These are phyloP conservation scores for Hypoxylon sp. DNA, from an alignment of 2,329 filamentous ascomycete genomes.

Conservation along the genomic window DNA sequence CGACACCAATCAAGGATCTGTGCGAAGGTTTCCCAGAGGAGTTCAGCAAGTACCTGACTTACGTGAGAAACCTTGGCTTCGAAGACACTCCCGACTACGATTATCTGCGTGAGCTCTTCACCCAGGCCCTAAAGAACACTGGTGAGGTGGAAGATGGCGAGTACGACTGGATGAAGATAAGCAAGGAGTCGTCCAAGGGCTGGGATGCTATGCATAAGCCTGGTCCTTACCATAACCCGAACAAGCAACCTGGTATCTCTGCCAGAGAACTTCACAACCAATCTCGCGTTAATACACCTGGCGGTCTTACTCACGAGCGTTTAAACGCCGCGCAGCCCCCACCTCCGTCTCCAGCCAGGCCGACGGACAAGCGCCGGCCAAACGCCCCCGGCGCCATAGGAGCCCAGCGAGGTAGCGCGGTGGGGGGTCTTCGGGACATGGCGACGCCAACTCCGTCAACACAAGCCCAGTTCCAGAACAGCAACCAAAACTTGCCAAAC, in stretches of 20 bases:
- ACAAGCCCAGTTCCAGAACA: constrained; percentile 96
- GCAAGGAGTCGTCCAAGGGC: constrained; percentile 83
- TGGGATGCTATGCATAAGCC: constrained; percentile 86
- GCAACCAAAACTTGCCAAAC: constrained; percentile 85
- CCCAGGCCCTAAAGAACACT: constrained; percentile 92
- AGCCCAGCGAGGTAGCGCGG: constrained; percentile 81
- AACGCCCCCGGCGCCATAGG: constrained; percentile 80
- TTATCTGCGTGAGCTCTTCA: constrained; percentile 95
- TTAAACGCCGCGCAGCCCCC: constrained; percentile 95
- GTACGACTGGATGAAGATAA: constrained; percentile 99
- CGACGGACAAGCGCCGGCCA: constrained; percentile 84
- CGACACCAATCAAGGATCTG: constrained; percentile 94
- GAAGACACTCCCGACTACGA: constrained; percentile 99
- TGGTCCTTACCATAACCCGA: constrained; percentile 78
- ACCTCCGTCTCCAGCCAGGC: constrained; percentile 86
- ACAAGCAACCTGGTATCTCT: constrained; percentile 82
- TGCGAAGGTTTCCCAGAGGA: constrained; percentile 97
- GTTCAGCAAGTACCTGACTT: constrained; percentile 97
- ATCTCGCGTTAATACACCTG: constrained; percentile 75
- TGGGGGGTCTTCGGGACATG: constrained; percentile 79
- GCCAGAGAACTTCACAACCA: constrained; percentile 85
- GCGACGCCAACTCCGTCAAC: constrained; percentile 90
- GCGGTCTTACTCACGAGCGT: constrained; percentile 82
- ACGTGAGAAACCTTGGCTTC: constrained; percentile 97
- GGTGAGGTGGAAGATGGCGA: constrained; percentile 97